These are phyloP conservation scores for Calonectria fujianensis DNA, from an alignment of 2,329 filamentous ascomycete genomes.

Conservation along the genomic window DNA sequence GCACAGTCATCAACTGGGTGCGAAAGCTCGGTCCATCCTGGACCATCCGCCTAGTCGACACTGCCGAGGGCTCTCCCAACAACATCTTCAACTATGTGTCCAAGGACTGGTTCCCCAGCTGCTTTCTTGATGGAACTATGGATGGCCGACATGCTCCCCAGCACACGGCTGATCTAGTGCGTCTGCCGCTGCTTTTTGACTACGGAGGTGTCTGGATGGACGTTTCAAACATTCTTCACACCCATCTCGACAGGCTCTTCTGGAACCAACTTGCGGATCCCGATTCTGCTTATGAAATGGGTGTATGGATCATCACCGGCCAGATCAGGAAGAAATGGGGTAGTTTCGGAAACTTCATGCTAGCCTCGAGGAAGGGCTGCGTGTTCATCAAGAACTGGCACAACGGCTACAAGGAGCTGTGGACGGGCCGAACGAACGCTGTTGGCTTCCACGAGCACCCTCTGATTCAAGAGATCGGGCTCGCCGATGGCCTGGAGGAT, in stretches of 20 bases:
- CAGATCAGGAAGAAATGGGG: conserved; percentile 59
- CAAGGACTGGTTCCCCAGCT: conserved; percentile 51
- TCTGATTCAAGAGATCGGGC: conserved; percentile 57
- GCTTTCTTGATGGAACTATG: conserved; percentile 59
- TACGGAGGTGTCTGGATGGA: conserved; percentile 68
- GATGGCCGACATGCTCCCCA: conserved; percentile 62
- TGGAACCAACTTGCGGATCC: conserved; percentile 64
- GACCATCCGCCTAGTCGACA: conserved; percentile 64
- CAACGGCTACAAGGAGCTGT: conserved; percentile 60
- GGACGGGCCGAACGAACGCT: conserved; percentile 58
- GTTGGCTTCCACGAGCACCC: conserved; percentile 58
- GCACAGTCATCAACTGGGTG: conserved; percentile 65
- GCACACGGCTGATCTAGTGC: conserved; percentile 69
- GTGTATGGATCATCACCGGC: conserved; percentile 58
- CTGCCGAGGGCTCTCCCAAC: conserved; percentile 57
- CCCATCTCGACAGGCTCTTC: conserved; percentile 64
- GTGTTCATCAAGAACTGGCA: conserved; percentile 67
- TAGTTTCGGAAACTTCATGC: conserved; percentile 64
- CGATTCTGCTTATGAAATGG: conserved; percentile 58
- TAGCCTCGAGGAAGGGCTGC: conserved; percentile 64
- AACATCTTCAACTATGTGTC: conserved; percentile 15
- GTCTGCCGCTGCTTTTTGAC: conserved; percentile 63
- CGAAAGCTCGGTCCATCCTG: conserved; percentile 63
- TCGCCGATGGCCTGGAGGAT: conserved; percentile 54
- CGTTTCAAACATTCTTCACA: conserved; percentile 64